Evolutionary conservation across 208 protist species (phyloP).

Genomic region (Trypanosoma vivax): DNA sequence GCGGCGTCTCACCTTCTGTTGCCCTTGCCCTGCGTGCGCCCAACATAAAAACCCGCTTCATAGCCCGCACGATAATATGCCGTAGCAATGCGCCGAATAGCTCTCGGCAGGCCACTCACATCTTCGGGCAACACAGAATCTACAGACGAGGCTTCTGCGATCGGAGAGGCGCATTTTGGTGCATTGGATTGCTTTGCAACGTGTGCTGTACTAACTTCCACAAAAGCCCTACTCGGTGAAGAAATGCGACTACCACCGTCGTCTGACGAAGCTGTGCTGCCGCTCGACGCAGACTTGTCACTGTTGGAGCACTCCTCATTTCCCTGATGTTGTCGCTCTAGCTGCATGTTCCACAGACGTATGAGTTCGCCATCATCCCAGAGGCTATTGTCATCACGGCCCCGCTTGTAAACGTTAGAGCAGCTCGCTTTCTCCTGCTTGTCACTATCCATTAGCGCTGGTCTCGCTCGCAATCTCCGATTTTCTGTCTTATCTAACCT

Average conservation of each 20-base stretch:
- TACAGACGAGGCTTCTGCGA: neutral
- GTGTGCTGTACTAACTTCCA: neutral
- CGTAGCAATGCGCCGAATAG: slow-evolving; percentile 11
- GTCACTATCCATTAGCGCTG: neutral
- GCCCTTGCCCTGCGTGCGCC: neutral
- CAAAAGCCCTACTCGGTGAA: neutral
- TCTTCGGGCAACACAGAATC: neutral
- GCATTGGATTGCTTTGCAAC: neutral
- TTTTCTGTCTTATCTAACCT: too few relatives aligned
- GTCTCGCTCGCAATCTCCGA: neutral
- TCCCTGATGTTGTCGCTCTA: slow-evolving; percentile 24
- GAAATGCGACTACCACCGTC: neutral
- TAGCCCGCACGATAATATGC: slow-evolving; percentile 20
- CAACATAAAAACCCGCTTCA: slow-evolving; percentile 21
- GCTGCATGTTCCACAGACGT: slow-evolving; percentile 65
- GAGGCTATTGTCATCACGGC: slow-evolving; percentile 32
- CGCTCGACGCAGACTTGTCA: neutral
- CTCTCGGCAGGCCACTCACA: slow-evolving; percentile 1
- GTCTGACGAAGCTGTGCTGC: neutral
- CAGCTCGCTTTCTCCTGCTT: neutral
- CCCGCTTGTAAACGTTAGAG: slow-evolving; percentile 4
- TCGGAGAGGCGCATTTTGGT: too few relatives aligned
- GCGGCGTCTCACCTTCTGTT: neutral
- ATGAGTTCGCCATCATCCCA: slow-evolving; percentile 84
- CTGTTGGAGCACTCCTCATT: neutral